phyloP scores from a whole-genome alignment of 2,329 filamentous ascomycete species.

The Aspergillus candidus region DNA sequence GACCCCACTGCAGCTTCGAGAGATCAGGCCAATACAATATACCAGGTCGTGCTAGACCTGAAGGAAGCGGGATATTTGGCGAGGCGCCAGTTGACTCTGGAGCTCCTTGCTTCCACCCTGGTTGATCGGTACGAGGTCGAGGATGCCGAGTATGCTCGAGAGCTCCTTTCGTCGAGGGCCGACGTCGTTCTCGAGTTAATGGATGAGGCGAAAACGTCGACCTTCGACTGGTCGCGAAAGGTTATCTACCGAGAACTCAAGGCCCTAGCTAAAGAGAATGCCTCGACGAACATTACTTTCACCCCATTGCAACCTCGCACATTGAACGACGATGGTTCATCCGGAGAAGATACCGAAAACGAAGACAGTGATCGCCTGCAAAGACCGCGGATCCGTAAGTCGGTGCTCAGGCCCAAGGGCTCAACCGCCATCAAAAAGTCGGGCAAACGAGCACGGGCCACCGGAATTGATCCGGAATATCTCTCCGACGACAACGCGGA shows the following conservation, averaged over 20 bases:
- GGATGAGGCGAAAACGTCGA: conserved; percentile 31
- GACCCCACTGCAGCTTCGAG: conserved; percentile 24
- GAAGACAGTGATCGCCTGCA: conserved; percentile 19
- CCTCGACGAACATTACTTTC: conserved; percentile 23
- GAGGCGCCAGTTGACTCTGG: conserved; percentile 36
- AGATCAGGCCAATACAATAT: conserved; percentile 33
- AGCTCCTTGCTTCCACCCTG: conserved; percentile 27
- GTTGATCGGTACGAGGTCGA: conserved; percentile 31
- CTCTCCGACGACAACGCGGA: conserved; percentile 28
- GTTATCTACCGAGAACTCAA: conserved; percentile 39
- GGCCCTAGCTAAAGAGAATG: conserved; percentile 23
- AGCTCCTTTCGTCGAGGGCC: conserved; percentile 32
- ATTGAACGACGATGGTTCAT: conserved; percentile 24
- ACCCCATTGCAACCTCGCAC: conserved; percentile 30
- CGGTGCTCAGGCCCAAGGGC: conserved; percentile 40
- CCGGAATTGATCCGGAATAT: conserved; percentile 17
- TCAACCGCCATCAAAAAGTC: conserved; percentile 35
- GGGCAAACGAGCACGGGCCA: conserved; percentile 37
- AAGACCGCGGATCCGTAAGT: conserved; percentile 34
- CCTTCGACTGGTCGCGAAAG: conserved; percentile 37
- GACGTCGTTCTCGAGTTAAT: conserved; percentile 29
- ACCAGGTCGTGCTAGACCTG: conserved; percentile 32
- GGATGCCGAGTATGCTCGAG: conserved; percentile 29
- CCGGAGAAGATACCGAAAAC: conserved; percentile 26
- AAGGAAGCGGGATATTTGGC: conserved; percentile 37